Base-by-base conservation (phyloP, 139 green algal genomes). In the Chloropicon primus region DNA sequence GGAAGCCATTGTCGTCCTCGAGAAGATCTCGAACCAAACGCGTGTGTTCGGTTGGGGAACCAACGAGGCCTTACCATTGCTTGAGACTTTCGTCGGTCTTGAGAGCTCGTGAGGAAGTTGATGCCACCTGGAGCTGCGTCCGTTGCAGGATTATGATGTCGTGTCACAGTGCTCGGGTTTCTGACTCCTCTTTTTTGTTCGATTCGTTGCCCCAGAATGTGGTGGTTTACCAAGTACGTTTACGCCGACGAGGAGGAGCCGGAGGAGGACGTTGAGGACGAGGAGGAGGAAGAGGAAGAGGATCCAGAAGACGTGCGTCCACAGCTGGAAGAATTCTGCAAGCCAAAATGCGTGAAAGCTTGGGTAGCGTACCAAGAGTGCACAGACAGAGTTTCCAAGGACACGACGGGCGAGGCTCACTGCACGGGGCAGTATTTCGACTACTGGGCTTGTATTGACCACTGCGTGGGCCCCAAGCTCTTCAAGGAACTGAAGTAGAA, bases 361-460 rank as follows among this genome's bases (percentile, higher is more conserved):
- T 62, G 79, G 1, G 54, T 87, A 21, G 78, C 41, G 21, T 87
- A 87, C 29, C 21, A 86, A 80, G 86, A 79, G 22, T 90, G 86
- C 77, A 76, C 28, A 21, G 54, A 88, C 54, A 54, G 86, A 10
- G 80, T 87, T 26, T 72, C 86, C 77, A 74, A 75, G 22, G 84
- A 89, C 74, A 72, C 77, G 24, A 86, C 82, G 2, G 86, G 84
- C 2, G 85, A 89, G 74, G 80, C 81, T 62, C 85, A 90, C 74
- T 88, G 84, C 84, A 89, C 85, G 25, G 86, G 86, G 10, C 86
- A 90, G 80, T 90, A 90, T 77, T 90, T 90, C 79, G 86, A 90
- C 78, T 86, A 88, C 73, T 90, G 77, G 76, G 24, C n/a, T 24
- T 90, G 86, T 77, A 76, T 90, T 24, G 86, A 90, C 79, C 82